These are phyloP conservation scores for Erysimum cheiri DNA, from an alignment of 441 rosid genomes.

Conservation along the genomic window DNA sequence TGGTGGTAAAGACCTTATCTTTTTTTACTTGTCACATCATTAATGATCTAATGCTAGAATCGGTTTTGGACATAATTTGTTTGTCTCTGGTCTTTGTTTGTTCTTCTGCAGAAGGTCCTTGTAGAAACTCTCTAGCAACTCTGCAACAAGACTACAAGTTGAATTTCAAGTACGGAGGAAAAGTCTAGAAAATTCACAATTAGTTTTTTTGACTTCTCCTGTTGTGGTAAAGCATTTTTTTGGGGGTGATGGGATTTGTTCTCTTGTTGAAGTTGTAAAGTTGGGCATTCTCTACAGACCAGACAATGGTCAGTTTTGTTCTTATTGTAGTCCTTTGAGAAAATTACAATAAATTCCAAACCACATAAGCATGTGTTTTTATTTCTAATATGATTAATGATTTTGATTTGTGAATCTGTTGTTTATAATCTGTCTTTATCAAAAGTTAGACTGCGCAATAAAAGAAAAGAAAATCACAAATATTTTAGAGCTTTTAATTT, in stretches of 20 bases:
- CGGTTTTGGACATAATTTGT: neutral
- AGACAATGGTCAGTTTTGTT: constrained; percentile 19
- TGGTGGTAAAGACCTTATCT: constrained; percentile 63
- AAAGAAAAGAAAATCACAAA: no score
- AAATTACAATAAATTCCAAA: neutral
- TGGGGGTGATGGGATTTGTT: neutral
- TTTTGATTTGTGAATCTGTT: neutral
- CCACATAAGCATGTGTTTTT: constrained; percentile 1
- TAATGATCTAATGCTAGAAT: neutral
- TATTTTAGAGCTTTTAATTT: neutral
- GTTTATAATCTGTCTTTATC: neutral
- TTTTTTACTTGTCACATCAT: neutral
- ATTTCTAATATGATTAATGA: neutral
- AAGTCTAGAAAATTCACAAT: constrained; percentile 52
- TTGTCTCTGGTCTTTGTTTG: constrained; percentile 35
- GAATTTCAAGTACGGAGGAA: constrained; percentile 85
- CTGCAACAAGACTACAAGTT: constrained; percentile 83
- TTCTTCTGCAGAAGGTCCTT: constrained; percentile 83
- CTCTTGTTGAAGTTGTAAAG: constrained; percentile 25
- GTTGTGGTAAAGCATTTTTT: neutral
- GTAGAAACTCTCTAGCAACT: constrained; percentile 74
- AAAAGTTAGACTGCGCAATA: neutral
- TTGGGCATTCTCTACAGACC: neutral
- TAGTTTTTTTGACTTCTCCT: neutral
- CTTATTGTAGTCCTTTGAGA: constrained; percentile 2